Percentiles rank a stretch among this genome's conserved stretches.
phyloP scores from a whole-genome alignment of 2,329 filamentous ascomycete genomes.

The Chaetomium sp. region DNA sequence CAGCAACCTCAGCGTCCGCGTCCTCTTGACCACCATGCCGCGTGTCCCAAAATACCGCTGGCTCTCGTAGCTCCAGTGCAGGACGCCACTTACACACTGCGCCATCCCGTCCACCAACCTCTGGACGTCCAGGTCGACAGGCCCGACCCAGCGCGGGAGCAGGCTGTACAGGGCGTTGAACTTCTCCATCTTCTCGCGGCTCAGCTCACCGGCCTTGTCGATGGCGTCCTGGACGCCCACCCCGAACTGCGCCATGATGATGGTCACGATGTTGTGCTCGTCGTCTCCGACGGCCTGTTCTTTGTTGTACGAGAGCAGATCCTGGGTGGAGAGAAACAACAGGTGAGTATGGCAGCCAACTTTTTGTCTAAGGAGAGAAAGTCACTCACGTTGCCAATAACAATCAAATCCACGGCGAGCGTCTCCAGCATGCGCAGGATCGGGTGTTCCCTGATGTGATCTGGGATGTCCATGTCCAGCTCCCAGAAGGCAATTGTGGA shows the following conservation, averaged over 20 bases:
- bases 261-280: conserved; percentile 39
- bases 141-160: conserved; percentile 9
- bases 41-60: conserved; percentile 5
- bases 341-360: background rate
- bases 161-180: background rate
- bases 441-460: conserved; percentile 31
- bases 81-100: background rate
- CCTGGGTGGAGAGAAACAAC: background rate
- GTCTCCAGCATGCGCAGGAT: conserved; percentile 30
- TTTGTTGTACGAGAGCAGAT: conserved; percentile 39
- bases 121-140: conserved; percentile 1
- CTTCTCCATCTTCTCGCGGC: conserved; percentile 7
- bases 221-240: conserved; percentile 8
- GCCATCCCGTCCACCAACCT: conserved; percentile 1
- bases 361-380: background rate
- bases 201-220: conserved; percentile 9
- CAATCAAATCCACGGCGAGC: conserved; percentile 34
- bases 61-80: conserved; percentile 11
- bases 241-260: conserved; percentile 32
- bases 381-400: conserved; percentile 35
- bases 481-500: conserved; percentile 35
- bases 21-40: conserved; percentile 2
- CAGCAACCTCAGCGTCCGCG: background rate
- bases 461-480: conserved; percentile 34
- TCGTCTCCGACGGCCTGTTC: conserved; percentile 36